Base-by-base conservation (phyloP, 805 yeast species). In the Lachancea lanzarotensis region DNA sequence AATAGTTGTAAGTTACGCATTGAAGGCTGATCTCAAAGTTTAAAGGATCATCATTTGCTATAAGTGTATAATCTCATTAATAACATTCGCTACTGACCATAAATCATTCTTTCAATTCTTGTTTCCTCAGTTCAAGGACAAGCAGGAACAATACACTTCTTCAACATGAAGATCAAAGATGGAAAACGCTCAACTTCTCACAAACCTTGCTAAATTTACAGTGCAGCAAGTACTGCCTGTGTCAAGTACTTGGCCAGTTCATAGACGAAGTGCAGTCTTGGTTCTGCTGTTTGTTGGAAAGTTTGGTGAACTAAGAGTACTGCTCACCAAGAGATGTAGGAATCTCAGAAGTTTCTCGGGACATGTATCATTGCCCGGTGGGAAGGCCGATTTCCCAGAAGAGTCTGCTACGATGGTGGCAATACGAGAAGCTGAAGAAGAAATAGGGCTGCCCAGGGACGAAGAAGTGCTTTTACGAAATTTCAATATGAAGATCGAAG, bases 311-410 rank as follows among this genome's bases (percentile, higher is more conserved):
- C 64, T 89, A 16, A 65, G 91, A 36, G 95, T 87, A 27, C 70
- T 90, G 3, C 65, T 90, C 41, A 90, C 97, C 1, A 81, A 84
- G 53, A 66, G 98, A 49, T 80, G 95, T 2, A 71, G 83, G 39
- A 70, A 73, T 31, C 69, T 91, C 54, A 70, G 79, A 40, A 77
- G 77, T 43, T 90, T 89, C 66, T 84, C 93, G 0, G 96, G 97
- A 4, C 96, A 90, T 61, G 84, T 85, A 5, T 87, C 96, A 1
- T 70, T 90, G 8, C 98, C 98, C 3, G 98, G 98, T 2, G 98
- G 97, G 8, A 86, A 83, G 57, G 89, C 95, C 3, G 97, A 90
- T 61, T 58, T 53, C 35, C 78, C 74, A 0, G 68, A 75, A 16
- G 88, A 87, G 53, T 63, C 74, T 12, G 86, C 84, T 46, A 81